phyloP scores from a whole-genome alignment of 176 grass and related monocot species.

The Leersia perrieri region DNA sequence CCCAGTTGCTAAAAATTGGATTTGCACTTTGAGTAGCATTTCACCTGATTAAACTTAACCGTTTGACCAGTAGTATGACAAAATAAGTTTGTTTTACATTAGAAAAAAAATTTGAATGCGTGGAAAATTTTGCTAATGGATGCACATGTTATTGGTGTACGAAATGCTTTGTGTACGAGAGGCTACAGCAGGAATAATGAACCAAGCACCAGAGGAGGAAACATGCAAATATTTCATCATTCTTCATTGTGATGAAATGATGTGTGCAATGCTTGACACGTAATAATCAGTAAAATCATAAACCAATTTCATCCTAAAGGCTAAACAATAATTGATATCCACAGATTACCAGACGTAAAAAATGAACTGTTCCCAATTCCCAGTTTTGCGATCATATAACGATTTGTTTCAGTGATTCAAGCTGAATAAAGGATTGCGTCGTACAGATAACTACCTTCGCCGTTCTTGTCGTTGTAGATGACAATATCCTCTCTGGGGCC shows the following conservation, averaged over 20 bases:
- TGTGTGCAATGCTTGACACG: too few relatives aligned
- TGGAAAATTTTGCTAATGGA: neutral
- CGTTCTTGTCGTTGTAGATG: slow-evolving; percentile 44
- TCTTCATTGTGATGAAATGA: too few relatives aligned
- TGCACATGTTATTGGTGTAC: neutral
- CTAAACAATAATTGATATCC: neutral
- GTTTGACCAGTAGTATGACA: neutral
- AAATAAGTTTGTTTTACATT: neutral
- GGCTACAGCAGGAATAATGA: neutral
- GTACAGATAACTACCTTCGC: slow-evolving; percentile 46
- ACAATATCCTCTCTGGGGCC: slow-evolving; percentile 45
- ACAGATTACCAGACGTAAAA: neutral
- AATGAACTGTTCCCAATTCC: neutral
- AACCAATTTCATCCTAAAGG: too few relatives aligned
- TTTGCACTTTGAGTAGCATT: neutral
- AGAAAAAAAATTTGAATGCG: neutral
- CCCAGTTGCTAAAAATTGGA: neutral
- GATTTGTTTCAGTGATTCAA: neutral
- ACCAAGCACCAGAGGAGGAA: too few relatives aligned
- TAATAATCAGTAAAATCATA: too few relatives aligned
- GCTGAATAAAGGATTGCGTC: neutral
- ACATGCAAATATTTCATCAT: too few relatives aligned
- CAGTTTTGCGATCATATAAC: neutral
- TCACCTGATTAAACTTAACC: neutral
- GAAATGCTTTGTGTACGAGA: neutral